Percentiles rank a stretch among this genome's conserved stretches.
These are phyloP conservation scores for Eucalyptus decipiens DNA, from an alignment of 345 rosid genomes.

Conservation along the genomic window DNA sequence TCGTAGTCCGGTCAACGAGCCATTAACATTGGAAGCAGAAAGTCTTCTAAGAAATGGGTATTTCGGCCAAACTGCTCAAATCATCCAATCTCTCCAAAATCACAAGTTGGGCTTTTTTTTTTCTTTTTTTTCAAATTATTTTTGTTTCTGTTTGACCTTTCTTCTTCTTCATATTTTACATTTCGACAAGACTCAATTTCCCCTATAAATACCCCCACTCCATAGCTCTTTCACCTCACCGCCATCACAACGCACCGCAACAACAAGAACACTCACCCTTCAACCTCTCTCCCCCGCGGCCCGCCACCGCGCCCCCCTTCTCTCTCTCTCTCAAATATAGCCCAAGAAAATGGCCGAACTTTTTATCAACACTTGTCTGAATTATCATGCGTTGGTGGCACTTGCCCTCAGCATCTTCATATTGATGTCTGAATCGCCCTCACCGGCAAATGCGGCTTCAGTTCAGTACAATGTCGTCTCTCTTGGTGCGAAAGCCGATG, in stretches of 20 bases:
- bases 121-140: background rate
- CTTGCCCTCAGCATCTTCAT: background rate
- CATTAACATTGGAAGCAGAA: background rate
- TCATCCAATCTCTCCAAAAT: background rate
- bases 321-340: background rate
- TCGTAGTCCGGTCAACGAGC: background rate
- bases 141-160: background rate
- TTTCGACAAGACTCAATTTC: background rate
- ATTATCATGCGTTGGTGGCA: background rate
- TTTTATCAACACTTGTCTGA: background rate
- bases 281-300: background rate
- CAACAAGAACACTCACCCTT: background rate
- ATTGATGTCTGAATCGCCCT: background rate
- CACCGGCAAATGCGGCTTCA: background rate
- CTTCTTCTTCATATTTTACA: background rate
- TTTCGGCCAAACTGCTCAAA: background rate
- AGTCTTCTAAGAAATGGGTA: background rate
- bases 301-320: too few relatives aligned
- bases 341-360: constrained; percentile 7
- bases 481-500: constrained; percentile 57
- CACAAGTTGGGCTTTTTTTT: background rate
- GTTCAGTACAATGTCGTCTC: constrained; percentile 16
- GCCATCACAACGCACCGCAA: background rate
- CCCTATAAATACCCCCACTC: constrained; percentile 12
- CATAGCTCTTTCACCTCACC: constrained; percentile 13